Evolutionary conservation across 495 filamentous ascomycete genomes (phyloP), one percentile per base, ranked within the genome.

Genomic region (Oidiodendron maius): DNA sequence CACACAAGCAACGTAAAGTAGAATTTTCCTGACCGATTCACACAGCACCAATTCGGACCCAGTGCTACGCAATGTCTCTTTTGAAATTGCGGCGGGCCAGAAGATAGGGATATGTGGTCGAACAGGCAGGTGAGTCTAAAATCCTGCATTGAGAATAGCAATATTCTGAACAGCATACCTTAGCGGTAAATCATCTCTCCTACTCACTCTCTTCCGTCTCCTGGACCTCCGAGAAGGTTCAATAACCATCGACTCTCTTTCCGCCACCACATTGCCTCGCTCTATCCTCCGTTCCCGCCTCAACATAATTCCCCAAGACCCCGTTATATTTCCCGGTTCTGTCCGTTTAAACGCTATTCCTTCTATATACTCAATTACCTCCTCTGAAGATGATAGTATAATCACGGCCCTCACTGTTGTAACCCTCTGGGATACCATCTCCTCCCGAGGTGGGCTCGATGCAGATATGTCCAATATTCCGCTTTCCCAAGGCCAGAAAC

Each of bases 281-380:
- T 25, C 20, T 5, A 18, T 43, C 0, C 51, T 70, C 24, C 22
- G 64, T 65, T 1, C 16, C 51, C 35, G 58, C 50, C 16, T 50
- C 13, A 40, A 61, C 71, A 61, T 61, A 8, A 57, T 75, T 1
- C 58, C 72, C 3, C 73, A 77, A 34, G 68, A 75, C 30, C 39
- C 62, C 0, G 46, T 35, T 44, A 57, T 72, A 12, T 59, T 74
- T 24, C 56, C 59, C 6, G 48, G 40, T 2, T 63, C 58, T 4
- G 69, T 80, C 1, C 58, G 75, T 23, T 59, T 69, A 6, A 81
- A 80, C 37, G 54, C 68, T 24, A 71, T 77, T 43, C 65, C 74
- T 43, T 59, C 25, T n/a, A n/a, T n/a, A n/a, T n/a, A n/a, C n/a
- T n/a, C n/a, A n/a, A n/a, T n/a, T n/a, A n/a, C n/a, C n/a, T n/a